phyloP scores from a whole-genome alignment of 1,284 basidiomycete species.

The Leucoagaricus sp. region DNA sequence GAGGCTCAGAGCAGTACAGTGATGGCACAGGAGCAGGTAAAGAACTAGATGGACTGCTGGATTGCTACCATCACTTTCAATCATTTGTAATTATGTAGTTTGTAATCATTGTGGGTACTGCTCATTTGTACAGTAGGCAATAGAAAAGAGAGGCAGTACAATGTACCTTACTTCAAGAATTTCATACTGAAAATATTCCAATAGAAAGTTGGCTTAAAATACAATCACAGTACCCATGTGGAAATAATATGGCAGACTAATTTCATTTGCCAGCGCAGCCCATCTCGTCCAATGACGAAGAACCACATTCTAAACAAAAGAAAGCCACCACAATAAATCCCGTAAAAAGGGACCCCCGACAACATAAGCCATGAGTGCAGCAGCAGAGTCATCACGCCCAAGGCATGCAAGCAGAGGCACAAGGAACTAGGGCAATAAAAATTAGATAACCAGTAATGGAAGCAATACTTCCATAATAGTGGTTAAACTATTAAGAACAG shows the following conservation, averaged over 20 bases:
- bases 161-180: no score
- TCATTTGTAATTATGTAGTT: no score
- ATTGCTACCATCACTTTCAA: no score
- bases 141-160: no score
- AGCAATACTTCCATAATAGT: conserved; percentile 46
- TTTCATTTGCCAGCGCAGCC: conserved; percentile 13
- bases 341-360: conserved; percentile 40
- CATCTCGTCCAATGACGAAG: conserved; percentile 10
- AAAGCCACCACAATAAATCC: conserved; percentile 2
- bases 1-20: no score
- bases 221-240: no score
- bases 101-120: no score
- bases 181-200: no score
- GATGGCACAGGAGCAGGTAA: no score
- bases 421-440: conserved; percentile 48
- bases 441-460: conserved; percentile 49
- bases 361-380: conserved; percentile 48
- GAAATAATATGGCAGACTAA: neutral
- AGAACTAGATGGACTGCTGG: no score
- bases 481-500: conserved; percentile 80
- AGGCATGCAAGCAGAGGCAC: conserved; percentile 53
- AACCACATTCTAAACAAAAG: conserved; percentile 11
- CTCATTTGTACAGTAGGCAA: no score
- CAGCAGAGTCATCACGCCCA: conserved; percentile 46
- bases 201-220: no score